phyloP scores from a whole-genome alignment of 768 basidiomycete species.

The Boletus fagicola region DNA sequence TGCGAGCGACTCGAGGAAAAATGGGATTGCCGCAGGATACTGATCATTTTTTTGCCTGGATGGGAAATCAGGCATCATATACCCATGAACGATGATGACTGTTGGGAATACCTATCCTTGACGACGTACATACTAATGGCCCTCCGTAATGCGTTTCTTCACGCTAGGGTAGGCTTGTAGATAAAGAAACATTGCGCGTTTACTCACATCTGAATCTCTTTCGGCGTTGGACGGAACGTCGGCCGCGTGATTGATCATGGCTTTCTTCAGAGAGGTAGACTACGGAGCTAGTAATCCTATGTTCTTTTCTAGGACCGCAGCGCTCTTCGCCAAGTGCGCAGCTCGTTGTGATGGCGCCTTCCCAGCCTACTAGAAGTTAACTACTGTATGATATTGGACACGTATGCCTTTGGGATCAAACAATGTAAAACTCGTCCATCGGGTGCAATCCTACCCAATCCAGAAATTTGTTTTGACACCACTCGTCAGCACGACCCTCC shows the following conservation, averaged over 20 bases:
- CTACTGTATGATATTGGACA: background rate
- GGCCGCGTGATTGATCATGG: conserved; percentile 3
- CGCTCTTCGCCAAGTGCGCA: background rate
- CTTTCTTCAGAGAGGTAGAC: background rate
- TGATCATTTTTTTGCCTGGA: conserved; percentile 28
- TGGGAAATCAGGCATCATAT: too few species aligned
- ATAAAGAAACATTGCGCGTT: background rate
- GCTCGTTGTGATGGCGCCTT: background rate
- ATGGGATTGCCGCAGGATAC: conserved; percentile 89
- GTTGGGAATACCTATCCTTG: background rate
- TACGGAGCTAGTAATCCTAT: background rate
- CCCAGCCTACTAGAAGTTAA: background rate
- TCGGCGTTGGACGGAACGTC: background rate
- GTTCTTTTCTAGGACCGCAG: background rate
- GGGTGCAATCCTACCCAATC: background rate
- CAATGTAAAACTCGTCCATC: conserved; percentile 19
- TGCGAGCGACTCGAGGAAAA: conserved; percentile 89
- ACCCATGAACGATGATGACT: too few species aligned
- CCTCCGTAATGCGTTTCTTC: background rate
- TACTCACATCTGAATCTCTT: background rate
- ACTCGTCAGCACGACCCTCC: background rate
- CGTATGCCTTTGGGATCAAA: conserved; percentile 7
- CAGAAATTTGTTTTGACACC: background rate
- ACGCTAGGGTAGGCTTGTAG: background rate
- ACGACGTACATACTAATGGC: background rate